phyloP scores from a whole-genome alignment of 192 early-diverging fungal genomes.

The Polychytrium aggregatum region DNA sequence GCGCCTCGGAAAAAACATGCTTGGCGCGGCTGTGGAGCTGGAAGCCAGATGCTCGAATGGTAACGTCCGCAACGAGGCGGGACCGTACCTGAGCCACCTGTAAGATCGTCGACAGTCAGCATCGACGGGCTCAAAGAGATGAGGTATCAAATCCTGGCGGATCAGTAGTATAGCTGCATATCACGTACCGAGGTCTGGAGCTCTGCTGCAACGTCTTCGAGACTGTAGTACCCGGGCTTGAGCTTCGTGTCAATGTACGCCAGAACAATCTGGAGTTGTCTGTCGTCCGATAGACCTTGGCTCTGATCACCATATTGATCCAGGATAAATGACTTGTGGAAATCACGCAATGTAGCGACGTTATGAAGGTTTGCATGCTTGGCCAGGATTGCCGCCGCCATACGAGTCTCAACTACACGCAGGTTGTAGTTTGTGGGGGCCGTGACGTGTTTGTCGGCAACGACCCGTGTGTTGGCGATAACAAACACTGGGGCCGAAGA shows the following conservation, averaged over 20 bases:
- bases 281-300: too few species aligned
- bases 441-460: slow-evolving; percentile 75
- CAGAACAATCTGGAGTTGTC: slow-evolving; percentile 5
- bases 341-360: slow-evolving; percentile 6
- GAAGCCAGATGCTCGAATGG: slow-evolving; percentile 54
- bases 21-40: slow-evolving; percentile 65
- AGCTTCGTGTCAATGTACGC: slow-evolving; percentile 10
- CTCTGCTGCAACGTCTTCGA: slow-evolving; percentile 16
- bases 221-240: slow-evolving; percentile 12
- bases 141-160: too few species aligned
- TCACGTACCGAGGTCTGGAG: slow-evolving; percentile 16
- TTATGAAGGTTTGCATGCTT: background rate
- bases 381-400: slow-evolving; percentile 51
- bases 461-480: slow-evolving; percentile 79
- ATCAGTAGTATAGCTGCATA: slow-evolving; percentile 18
- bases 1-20: slow-evolving; percentile 74
- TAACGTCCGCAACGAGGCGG: slow-evolving; percentile 32
- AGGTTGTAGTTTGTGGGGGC: slow-evolving; percentile 86
- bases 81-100: slow-evolving; percentile 26
- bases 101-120: too few species aligned
- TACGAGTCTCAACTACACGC: slow-evolving; percentile 80
- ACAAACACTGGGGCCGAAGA: slow-evolving; percentile 55
- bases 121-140: too few species aligned
- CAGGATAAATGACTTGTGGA: too few species aligned
- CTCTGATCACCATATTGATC: too few species aligned